A percentile compares a stretch with the other conserved stretches of the same genome.
Conservation (phyloP, 202 grass and related monocot species). For the Digitaria exilis region DNA sequence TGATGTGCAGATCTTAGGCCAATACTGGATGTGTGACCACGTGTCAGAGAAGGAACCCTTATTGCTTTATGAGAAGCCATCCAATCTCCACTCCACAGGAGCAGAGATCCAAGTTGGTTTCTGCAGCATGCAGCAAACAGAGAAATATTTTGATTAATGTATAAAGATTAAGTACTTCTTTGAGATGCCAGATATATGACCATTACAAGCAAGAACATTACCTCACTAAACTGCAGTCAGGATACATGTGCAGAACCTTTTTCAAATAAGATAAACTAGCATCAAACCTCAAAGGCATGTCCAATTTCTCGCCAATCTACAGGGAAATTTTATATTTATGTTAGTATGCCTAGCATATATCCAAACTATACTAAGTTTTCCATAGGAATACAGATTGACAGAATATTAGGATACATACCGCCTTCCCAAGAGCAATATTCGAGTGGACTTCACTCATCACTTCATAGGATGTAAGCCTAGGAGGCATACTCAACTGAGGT, state of each 20-base stretch:
- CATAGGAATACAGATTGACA: conserved; percentile 3
- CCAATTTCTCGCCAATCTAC: conserved; percentile 57
- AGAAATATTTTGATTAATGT: conserved; percentile 5
- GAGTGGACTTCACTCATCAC: conserved; percentile 86
- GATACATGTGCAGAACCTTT: conserved; percentile 93
- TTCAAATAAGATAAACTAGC: conserved; percentile 70
- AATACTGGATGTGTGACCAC: conserved; percentile 42
- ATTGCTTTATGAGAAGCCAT: conserved; percentile 77
- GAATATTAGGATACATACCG: conserved; percentile 56
- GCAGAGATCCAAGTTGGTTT: conserved; percentile 81
- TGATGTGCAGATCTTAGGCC: conserved; percentile 66
- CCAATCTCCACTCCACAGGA: conserved; percentile 78
- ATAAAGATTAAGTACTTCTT: conserved; percentile 15
- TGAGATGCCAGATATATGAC: conserved; percentile 6
- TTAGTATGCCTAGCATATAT: conserved; percentile 30
- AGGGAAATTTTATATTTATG: conserved; percentile 7
- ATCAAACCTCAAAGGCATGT: conserved; percentile 55
- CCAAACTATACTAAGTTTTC: conserved; percentile 29
- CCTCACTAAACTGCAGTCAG: conserved; percentile 81
- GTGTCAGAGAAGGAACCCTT: conserved; percentile 61
- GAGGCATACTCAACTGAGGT: conserved; percentile 60
- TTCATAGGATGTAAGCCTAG: conserved; percentile 55
- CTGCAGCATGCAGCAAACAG: conserved; percentile 54
- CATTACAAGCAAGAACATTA: conserved; percentile 46
- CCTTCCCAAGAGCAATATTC: conserved; percentile 84